Percentiles rank a stretch among this genome's conserved stretches.
Conservation (phyloP, 208 protist species). For the Acanthamoeba rhysodes region DNA sequence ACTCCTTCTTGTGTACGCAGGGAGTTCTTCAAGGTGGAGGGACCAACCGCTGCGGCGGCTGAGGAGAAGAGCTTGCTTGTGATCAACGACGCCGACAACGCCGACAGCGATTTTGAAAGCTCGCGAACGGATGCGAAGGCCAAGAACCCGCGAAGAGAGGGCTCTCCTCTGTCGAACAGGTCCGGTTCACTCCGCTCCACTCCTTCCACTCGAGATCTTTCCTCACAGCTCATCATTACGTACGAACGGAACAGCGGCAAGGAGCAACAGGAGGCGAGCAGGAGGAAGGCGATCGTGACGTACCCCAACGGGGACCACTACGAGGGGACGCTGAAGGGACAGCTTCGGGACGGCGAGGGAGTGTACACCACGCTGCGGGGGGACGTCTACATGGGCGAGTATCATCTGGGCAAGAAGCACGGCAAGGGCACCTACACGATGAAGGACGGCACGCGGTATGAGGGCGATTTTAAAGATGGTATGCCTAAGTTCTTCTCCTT, state of each 20-base stretch:
- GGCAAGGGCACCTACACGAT: conserved; percentile 73
- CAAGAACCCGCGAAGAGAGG: background rate
- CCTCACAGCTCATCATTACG: no score
- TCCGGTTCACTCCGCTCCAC: background rate
- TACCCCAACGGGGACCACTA: conserved; percentile 74
- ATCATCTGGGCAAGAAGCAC: conserved; percentile 59
- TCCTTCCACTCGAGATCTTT: background rate
- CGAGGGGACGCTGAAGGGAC: conserved; percentile 39
- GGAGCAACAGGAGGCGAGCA: background rate
- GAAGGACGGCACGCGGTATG: conserved; percentile 70
- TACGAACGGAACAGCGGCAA: background rate
- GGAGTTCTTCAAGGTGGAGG: conserved; percentile 46
- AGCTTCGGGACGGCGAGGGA: conserved; percentile 37
- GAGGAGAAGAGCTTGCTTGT: background rate
- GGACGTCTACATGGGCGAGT: conserved; percentile 68
- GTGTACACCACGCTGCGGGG: conserved; percentile 58
- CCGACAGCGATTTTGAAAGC: conserved; percentile 44
- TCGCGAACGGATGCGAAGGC: background rate
- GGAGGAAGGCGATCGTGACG: conserved; percentile 36
- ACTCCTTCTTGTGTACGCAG: background rate
- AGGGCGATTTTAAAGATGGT: conserved; percentile 70
- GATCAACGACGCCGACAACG: conserved; percentile 35
- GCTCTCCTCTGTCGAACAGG: background rate
- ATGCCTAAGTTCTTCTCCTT: background rate
- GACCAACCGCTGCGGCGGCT: background rate